Evolutionary conservation across 2,329 filamentous ascomycete genomes (phyloP).

Genomic region (Blumeria hordei): DNA sequence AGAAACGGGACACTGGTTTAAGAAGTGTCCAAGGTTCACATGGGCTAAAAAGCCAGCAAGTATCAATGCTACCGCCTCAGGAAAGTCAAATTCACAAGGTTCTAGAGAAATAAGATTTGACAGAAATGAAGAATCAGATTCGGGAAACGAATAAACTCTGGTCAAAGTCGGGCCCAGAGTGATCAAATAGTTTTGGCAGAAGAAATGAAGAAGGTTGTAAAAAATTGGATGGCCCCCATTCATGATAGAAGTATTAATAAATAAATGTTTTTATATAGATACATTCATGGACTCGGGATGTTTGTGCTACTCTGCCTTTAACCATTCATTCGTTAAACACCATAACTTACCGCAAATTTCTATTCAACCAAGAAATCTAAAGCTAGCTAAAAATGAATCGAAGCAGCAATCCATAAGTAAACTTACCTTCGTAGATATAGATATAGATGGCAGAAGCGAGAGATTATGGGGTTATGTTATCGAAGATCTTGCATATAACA

Average conservation of each 20-base stretch:
- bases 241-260: background rate
- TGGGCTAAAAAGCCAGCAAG: background rate
- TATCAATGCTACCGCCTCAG: background rate
- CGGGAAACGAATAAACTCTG: background rate
- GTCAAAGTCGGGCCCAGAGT: background rate
- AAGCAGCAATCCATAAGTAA: background rate
- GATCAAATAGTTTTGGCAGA: background rate
- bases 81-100: too few relatives aligned
- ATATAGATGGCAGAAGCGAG: background rate
- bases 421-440: background rate
- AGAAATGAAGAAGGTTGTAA: background rate
- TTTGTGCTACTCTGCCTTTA: background rate
- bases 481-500: background rate
- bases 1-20: background rate
- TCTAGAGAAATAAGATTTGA: too few relatives aligned
- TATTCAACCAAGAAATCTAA: background rate
- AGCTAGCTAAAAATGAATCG: background rate
- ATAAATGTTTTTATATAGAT: conserved; percentile 1
- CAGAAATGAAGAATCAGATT: background rate
- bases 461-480: background rate
- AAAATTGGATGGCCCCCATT: background rate
- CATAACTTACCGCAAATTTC: background rate
- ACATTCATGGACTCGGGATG: background rate
- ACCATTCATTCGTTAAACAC: background rate
- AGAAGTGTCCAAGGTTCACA: background rate